Evolutionary conservation across 202 grass and related monocot genomes (phyloP).

Genomic region (Eragrostis tef): DNA sequence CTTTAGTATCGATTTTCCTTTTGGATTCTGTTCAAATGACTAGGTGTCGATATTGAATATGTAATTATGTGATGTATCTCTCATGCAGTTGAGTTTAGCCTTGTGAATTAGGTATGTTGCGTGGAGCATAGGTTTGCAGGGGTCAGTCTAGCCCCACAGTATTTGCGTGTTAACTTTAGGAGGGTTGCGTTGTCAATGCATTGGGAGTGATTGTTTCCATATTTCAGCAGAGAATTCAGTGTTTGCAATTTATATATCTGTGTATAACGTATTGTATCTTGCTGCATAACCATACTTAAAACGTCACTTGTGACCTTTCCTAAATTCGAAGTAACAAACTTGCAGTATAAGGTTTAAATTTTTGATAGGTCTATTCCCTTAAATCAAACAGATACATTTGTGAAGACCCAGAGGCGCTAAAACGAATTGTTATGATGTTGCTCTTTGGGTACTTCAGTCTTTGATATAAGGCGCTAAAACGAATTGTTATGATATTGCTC

Average conservation of each 20-base stretch:
- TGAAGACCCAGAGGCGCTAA: neutral
- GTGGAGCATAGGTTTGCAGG: slow-evolving; percentile 9
- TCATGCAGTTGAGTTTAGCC: slow-evolving; percentile 6
- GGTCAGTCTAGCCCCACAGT: slow-evolving; percentile 4
- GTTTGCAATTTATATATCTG: slow-evolving; percentile 14
- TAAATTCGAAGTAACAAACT: neutral
- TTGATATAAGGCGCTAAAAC: neutral
- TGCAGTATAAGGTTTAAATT: slow-evolving; percentile 17
- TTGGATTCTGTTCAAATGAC: neutral
- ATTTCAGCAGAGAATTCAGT: neutral
- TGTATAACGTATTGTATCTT: neutral
- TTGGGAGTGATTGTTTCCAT: slow-evolving; percentile 2
- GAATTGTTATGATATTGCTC: neutral
- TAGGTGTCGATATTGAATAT: neutral
- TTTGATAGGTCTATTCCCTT: neutral
- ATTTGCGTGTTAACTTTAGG: neutral
- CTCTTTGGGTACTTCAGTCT: too few relatives aligned
- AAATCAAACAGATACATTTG: neutral
- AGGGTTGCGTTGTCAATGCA: neutral
- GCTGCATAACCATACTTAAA: slow-evolving; percentile 7
- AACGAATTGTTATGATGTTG: too few relatives aligned
- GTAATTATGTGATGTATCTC: neutral
- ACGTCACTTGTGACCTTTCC: neutral
- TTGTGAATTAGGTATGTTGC: slow-evolving; percentile 6
- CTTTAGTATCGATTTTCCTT: neutral